Evolutionary conservation across 371 early-diverging fungal genomes (phyloP), one percentile per base, ranked within the genome.

Genomic region (Lichtheimia hyalospora): DNA sequence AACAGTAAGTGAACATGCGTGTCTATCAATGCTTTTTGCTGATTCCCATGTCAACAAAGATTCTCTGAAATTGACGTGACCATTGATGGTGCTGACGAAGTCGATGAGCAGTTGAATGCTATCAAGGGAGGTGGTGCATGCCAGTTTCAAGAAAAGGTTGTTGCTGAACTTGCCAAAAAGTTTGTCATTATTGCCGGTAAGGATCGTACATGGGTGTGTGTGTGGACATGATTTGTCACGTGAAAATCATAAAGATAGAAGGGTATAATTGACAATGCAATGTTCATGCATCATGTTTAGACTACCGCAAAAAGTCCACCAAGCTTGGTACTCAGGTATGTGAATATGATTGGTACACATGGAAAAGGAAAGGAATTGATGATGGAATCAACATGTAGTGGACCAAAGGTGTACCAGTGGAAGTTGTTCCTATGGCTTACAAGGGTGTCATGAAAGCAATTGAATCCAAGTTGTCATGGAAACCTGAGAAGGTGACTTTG

Each of bases 71-170:
- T 96, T 54, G 95, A 96, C 67, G 83, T 96, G 14, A 89, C 93
- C 18, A 91, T 96, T 53, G 97, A 96, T 61, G 95, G 97, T 21
- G 95, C 92, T 3, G 96, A 96, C 72, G 96, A 96, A 76, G 90
- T 90, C n/a, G 91, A 92, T 58, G 56, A 73, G 12, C 67, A 86
- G 40, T 70, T 92, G 56, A 93, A 95, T 69, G 89, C 86, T 25
- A 96, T 96, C 71, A 96, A 96, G 75, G 96, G 97, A 15, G 97
- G 97, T 16, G 97, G 97, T 49, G 97, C 83, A 16, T 94, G 95
- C 61, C 95, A 93, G 51, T 78, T 95, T 64, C 94, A 92, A 64
- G 97, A 96, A 66, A 95, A 93, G 74, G 80, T 95, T 15, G 94
- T 96, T 23, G 96, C 96, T 21, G 81, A 85, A 57, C 88, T 89